phyloP scores from a whole-genome alignment of 2,329 filamentous ascomycete species.

The Phaeosphaeriaceae sp. region DNA sequence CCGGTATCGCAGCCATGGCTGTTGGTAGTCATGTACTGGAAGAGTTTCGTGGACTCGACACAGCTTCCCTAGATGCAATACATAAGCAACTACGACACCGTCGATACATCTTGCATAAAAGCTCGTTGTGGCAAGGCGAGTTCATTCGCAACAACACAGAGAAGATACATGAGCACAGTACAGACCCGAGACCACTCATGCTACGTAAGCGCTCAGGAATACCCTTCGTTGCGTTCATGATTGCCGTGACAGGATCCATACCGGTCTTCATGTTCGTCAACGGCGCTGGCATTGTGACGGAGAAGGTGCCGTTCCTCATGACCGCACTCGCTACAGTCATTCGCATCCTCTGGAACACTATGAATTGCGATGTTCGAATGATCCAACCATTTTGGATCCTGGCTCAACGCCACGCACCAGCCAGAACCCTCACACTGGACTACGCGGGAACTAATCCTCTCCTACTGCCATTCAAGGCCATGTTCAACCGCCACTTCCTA shows the following conservation, averaged over 20 bases:
- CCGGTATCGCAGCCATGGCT: constrained; percentile 77
- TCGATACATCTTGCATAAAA: constrained; percentile 74
- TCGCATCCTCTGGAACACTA: constrained; percentile 71
- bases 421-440: constrained; percentile 72
- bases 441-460: constrained; percentile 76
- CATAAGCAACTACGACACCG: constrained; percentile 70
- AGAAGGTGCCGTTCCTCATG: constrained; percentile 69
- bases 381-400: constrained; percentile 78
- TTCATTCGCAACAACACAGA: constrained; percentile 58
- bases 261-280: constrained; percentile 68
- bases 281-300: constrained; percentile 60
- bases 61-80: constrained; percentile 70
- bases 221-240: constrained; percentile 65
- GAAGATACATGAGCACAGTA: constrained; percentile 54
- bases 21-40: constrained; percentile 75
- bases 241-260: constrained; percentile 64
- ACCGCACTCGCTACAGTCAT: constrained; percentile 71
- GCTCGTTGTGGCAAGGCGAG: constrained; percentile 71
- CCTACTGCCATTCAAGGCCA: constrained; percentile 67
- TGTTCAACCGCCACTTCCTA: constrained; percentile 69
- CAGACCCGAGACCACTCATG: constrained; percentile 71
- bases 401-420: constrained; percentile 68
- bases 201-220: constrained; percentile 66
- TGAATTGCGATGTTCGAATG: constrained; percentile 74
- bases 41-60: constrained; percentile 76